Base-by-base conservation (phyloP, 2,329 filamentous ascomycete species). In the Fusarium camptoceras region DNA sequence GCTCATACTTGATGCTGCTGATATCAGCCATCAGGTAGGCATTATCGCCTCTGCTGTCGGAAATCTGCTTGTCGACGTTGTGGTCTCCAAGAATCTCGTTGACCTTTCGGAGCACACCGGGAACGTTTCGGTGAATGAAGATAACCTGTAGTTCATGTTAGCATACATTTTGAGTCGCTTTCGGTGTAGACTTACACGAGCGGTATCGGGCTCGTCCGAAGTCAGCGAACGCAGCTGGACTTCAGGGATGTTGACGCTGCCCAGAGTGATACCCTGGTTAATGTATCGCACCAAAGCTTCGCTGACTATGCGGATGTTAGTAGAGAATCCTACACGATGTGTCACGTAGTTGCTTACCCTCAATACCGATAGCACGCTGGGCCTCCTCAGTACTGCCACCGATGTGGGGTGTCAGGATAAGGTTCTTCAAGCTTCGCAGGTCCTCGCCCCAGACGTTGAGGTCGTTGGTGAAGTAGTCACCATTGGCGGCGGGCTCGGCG, bases 21-120 rank as follows among this genome's bases (percentile, higher is more conserved):
- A 99, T 92, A 83, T 99, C 96, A 10, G 96, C 96, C 94, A 99
- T 98, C 68, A 99, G 85, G 79, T 99, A 99, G 22, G 96, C 96
- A 71, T 96, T 87, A 86, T 98, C 95, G 73, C 94, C 95, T 83
- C 91, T 92, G 82, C 92, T 97, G 80, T 98, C 96, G 53, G 93
- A 96, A 85, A 97, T 98, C 83, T 99, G 96, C 86, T 98, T 98
- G 84, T 98, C 95, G 74, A 99, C 94, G 80, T 99, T 99, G 85
- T 99, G 94, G 76, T 97, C 91, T 44, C 92, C 93, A 49, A 99
- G 87, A 68, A 98, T 94, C 77, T 96, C 93, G 85, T 99, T 99
- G 72, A 99, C 96, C 84, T 91, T 93, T 77, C 94, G 89, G 80
- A 99, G 85, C 68, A 99, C 96, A 85, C 96, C 96, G 49, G 96